Percentiles rank a stretch among this genome's conserved stretches.
Conservation (phyloP, 2,329 filamentous ascomycete genomes). For the Aureobasidium lini region DNA sequence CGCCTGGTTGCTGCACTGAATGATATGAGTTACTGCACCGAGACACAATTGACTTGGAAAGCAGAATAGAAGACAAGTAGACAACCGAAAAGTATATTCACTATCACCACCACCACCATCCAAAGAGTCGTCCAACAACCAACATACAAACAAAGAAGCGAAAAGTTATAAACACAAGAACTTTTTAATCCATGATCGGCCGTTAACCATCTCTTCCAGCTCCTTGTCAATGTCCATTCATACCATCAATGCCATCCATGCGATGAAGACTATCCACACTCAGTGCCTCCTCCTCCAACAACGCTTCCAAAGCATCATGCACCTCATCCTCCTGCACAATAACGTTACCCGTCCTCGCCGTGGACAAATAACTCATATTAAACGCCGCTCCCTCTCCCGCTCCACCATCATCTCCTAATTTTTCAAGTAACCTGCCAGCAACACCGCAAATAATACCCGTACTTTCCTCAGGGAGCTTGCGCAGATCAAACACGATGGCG, state of each 20-base stretch:
- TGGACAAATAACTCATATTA: conserved; percentile 87
- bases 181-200: not conserved
- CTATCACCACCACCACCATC: not conserved
- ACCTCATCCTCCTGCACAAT: conserved; percentile 73
- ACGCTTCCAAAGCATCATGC: conserved; percentile 62
- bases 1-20: too few relatives aligned
- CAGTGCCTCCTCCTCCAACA: conserved; percentile 36
- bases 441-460: conserved; percentile 95
- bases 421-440: conserved; percentile 70
- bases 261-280: not conserved
- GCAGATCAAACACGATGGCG: conserved; percentile 82
- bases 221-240: not conserved
- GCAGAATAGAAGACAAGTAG: too few relatives aligned
- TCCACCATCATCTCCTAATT: conserved; percentile 39
- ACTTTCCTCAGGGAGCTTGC: conserved; percentile 72
- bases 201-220: not conserved
- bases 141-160: not conserved
- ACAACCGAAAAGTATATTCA: too few relatives aligned
- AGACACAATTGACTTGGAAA: too few relatives aligned
- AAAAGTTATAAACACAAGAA: not conserved
- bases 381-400: conserved; percentile 32
- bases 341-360: conserved; percentile 79
- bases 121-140: not conserved
- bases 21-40: too few relatives aligned
- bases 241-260: not conserved